phyloP scores from a whole-genome alignment of 2,329 filamentous ascomycete species.

The Paraphoma chrysanthemicola region DNA sequence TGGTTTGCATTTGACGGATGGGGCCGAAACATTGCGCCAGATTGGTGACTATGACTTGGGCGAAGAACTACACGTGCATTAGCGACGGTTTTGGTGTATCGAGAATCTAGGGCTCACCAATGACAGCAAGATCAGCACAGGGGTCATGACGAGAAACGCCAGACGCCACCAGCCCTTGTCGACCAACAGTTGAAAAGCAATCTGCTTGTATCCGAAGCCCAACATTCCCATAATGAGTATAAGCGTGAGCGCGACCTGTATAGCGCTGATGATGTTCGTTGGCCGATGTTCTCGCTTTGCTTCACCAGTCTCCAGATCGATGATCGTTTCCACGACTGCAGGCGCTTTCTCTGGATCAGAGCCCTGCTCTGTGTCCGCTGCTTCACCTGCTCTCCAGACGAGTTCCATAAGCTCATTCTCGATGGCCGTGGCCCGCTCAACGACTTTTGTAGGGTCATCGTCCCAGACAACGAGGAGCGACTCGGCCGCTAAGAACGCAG shows the following conservation, averaged over 20 bases:
- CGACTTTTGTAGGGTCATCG: constrained; percentile 75
- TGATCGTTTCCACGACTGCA: constrained; percentile 53
- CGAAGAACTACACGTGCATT: constrained; percentile 37
- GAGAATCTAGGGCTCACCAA: constrained; percentile 48
- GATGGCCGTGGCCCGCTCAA: constrained; percentile 73
- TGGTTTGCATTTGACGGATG: constrained; percentile 73
- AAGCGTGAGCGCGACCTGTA: constrained; percentile 72
- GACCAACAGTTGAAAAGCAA: constrained; percentile 72
- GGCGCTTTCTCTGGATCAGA: constrained; percentile 69
- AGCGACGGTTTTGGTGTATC: not conserved
- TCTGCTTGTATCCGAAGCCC: constrained; percentile 72
- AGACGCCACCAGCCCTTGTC: constrained; percentile 58
- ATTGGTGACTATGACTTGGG: constrained; percentile 32
- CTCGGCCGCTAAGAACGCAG: constrained; percentile 77
- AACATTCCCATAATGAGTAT: constrained; percentile 70
- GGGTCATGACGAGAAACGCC: constrained; percentile 59
- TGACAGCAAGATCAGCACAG: constrained; percentile 67
- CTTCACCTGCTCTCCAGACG: constrained; percentile 63
- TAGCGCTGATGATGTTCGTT: constrained; percentile 73
- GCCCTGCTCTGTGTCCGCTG: constrained; percentile 47
- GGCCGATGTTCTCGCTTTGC: constrained; percentile 69
- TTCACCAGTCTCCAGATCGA: constrained; percentile 76
- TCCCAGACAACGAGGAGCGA: constrained; percentile 81
- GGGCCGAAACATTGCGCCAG: constrained; percentile 72
- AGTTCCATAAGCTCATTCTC: constrained; percentile 79